Percentiles rank a stretch among this genome's conserved stretches.
These are phyloP conservation scores for Vitis rotundifolia DNA, from an alignment of 164 flowering plant genomes.

Conservation along the genomic window DNA sequence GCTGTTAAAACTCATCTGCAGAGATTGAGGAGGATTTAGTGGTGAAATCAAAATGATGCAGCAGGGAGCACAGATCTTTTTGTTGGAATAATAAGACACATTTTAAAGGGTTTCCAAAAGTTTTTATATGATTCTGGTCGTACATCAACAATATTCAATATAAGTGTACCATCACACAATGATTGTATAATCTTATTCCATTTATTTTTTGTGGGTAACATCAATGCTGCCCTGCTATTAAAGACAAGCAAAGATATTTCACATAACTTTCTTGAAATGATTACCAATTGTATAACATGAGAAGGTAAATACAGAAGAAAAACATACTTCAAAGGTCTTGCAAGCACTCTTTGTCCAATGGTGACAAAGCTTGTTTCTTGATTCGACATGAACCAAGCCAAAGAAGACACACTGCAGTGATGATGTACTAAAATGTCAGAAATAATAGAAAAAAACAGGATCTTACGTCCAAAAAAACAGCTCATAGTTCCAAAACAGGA, in stretches of 20 bases:
- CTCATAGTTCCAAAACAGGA: background rate
- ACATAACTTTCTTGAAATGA: background rate
- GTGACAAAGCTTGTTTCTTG: slow-evolving; percentile 98
- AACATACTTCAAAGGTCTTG: slow-evolving; percentile 89
- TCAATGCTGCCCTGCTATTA: background rate
- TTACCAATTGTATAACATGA: background rate
- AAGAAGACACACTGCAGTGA: slow-evolving; percentile 84
- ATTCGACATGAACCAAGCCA: slow-evolving; percentile 99
- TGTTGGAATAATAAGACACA: too few species aligned
- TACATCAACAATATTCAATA: background rate
- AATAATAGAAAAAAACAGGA: background rate
- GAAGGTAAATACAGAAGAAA: background rate
- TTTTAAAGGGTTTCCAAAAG: too few species aligned
- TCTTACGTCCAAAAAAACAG: background rate
- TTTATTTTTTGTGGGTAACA: background rate
- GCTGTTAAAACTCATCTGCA: too few species aligned
- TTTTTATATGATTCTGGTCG: background rate
- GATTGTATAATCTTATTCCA: background rate
- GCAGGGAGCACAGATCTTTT: too few species aligned
- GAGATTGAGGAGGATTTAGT: too few species aligned
- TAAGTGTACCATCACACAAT: background rate
- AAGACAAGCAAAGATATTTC: background rate
- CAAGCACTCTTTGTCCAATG: slow-evolving; percentile 96
- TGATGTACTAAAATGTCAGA: slow-evolving; percentile 21
- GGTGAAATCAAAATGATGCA: too few species aligned